Evolutionary conservation across 768 basidiomycete species (phyloP).

Genomic region (Trametes punicea): DNA sequence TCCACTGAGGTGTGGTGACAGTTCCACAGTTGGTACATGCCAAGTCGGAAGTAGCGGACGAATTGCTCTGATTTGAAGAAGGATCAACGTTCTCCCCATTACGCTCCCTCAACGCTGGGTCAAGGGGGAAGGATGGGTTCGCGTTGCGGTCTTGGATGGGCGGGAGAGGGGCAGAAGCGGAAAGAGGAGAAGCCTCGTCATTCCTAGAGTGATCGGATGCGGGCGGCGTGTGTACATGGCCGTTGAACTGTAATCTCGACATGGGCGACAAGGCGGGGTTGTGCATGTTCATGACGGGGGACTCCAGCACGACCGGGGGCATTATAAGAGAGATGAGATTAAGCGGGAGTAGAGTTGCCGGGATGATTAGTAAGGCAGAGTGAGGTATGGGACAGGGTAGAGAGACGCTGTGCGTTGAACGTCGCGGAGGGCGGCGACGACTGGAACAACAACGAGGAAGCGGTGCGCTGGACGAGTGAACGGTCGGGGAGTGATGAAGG

Average conservation of each 20-base stretch:
- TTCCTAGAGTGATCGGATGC: constrained; percentile 30
- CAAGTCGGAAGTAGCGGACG: constrained; percentile 16
- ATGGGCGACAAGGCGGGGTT: constrained; percentile 40
- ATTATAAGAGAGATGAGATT: constrained; percentile 31
- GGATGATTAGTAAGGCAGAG: constrained; percentile 12
- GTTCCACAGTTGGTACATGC: constrained; percentile 73
- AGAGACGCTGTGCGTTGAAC: background rate
- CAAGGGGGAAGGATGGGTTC: constrained; percentile 22
- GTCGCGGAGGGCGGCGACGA: background rate
- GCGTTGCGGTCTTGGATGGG: constrained; percentile 38
- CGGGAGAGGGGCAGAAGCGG: constrained; percentile 22
- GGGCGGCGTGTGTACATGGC: constrained; percentile 32
- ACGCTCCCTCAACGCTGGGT: constrained; percentile 25
- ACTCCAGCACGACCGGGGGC: constrained; percentile 58
- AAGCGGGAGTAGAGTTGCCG: constrained; percentile 13
- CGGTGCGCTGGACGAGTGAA: constrained; percentile 3
- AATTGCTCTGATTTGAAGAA: constrained; percentile 15
- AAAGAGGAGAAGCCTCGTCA: constrained; percentile 24
- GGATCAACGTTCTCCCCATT: constrained; percentile 26
- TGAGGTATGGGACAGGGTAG: background rate
- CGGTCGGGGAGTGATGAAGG: constrained; percentile 17
- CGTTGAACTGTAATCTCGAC: constrained; percentile 42
- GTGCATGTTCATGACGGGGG: constrained; percentile 50
- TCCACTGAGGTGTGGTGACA: constrained; percentile 79
- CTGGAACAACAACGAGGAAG: constrained; percentile 3